Conservation (phyloP, 176 grass and related monocot species). For the Zoysia pacifica region DNA sequence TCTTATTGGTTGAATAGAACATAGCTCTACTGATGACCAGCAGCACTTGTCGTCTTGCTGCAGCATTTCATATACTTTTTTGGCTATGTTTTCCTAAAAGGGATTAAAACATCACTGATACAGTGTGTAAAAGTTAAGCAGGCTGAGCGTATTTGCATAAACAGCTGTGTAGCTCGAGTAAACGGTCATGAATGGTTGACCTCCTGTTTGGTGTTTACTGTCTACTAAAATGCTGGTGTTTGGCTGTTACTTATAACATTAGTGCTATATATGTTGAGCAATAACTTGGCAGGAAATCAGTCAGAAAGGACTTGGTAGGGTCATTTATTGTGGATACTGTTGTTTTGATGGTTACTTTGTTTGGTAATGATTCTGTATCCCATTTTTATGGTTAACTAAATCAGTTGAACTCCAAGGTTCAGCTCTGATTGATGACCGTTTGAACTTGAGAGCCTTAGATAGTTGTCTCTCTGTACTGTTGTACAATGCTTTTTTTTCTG, state of each 20-base stretch:
- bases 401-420: neutral
- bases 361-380: neutral
- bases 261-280: neutral
- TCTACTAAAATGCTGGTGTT: too few relatives aligned
- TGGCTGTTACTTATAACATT: neutral
- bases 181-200: too few relatives aligned
- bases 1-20: constrained; percentile 16
- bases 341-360: neutral
- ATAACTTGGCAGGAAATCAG: neutral
- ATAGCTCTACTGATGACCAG: neutral
- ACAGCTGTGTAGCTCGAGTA: too few relatives aligned
- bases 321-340: neutral
- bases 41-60: neutral
- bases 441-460: neutral
- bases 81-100: neutral
- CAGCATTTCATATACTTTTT: neutral
- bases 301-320: neutral
- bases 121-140: too few relatives aligned
- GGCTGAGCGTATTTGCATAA: too few relatives aligned
- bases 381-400: constrained; percentile 10
- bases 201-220: too few relatives aligned
- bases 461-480: neutral
- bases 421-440: neutral
- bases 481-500: neutral
- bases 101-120: too few relatives aligned